phyloP scores from a whole-genome alignment of 2,329 filamentous ascomycete species.

The Calonectria hongkongensis region DNA sequence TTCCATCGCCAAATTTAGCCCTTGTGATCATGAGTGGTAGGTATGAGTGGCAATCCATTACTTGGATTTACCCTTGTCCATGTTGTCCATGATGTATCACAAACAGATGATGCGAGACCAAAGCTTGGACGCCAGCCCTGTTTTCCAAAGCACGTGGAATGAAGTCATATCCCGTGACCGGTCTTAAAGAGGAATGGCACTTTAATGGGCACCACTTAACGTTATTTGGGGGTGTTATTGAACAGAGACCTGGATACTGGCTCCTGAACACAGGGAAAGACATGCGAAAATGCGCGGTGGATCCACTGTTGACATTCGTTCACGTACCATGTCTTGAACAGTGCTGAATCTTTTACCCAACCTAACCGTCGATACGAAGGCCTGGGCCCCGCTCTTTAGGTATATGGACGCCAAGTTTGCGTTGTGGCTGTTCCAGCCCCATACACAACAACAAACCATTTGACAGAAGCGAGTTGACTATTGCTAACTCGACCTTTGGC shows the following conservation, averaged over 20 bases:
- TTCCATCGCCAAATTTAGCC: not conserved
- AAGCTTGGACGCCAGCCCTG: not conserved
- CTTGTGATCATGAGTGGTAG: not conserved
- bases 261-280: not conserved
- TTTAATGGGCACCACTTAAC: conserved; percentile 7
- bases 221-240: not conserved
- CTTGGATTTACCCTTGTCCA: not conserved
- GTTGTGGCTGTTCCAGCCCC: conserved; percentile 20
- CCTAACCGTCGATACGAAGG: not conserved
- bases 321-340: conserved; percentile 9
- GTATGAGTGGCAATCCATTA: not conserved
- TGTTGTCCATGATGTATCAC: not conserved
- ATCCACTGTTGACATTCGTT: conserved; percentile 1
- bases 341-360: conserved; percentile 14
- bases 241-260: not conserved
- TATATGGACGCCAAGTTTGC: conserved; percentile 20
- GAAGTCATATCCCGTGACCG: conserved; percentile 27
- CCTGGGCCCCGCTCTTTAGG: not conserved
- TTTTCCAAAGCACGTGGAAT: conserved; percentile 17
- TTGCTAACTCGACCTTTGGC: not conserved
- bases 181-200: not conserved
- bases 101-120: not conserved
- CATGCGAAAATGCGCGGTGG: not conserved
- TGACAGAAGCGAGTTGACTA: conserved; percentile 16
- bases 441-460: conserved; percentile 9